A percentile compares a stretch with the other conserved stretches of the same genome.
Conservation (phyloP, 225 moss, liverwort and hornwort genomes). For the Physcomitrellopsis africana region DNA sequence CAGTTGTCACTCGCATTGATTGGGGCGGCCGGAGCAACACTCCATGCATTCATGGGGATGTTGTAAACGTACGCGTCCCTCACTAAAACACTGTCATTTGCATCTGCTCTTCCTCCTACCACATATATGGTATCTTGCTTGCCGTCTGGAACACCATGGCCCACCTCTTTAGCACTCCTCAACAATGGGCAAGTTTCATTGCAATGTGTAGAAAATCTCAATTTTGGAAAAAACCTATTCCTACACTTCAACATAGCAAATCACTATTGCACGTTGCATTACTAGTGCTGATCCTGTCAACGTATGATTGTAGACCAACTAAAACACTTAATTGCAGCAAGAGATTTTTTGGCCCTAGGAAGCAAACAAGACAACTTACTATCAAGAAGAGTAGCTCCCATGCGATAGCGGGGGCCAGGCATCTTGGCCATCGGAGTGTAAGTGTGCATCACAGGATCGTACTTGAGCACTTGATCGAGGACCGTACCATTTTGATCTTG, state of each 20-base stretch:
- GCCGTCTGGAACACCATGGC: conserved; percentile 37
- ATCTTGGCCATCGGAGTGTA: conserved; percentile 57
- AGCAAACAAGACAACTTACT: conserved; percentile 52
- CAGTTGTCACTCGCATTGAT: conserved; percentile 68
- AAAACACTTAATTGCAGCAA: conserved; percentile 6
- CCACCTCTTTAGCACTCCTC: not conserved
- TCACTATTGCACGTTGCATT: not conserved
- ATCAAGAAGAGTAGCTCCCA: conserved; percentile 67
- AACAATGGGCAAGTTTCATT: not conserved
- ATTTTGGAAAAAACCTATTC: too few species aligned
- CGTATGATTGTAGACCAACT: not conserved
- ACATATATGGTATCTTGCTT: conserved; percentile 74
- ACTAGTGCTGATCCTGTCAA: not conserved
- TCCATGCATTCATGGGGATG: conserved; percentile 56
- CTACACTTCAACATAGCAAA: too few species aligned
- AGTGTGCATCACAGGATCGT: conserved; percentile 70
- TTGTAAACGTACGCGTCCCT: conserved; percentile 59
- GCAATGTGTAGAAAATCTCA: too few species aligned
- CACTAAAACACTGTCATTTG: conserved; percentile 23
- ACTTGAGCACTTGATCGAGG: conserved; percentile 52
- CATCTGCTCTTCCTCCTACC: conserved; percentile 66
- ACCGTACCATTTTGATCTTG: conserved; percentile 46
- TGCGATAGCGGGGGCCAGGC: conserved; percentile 75
- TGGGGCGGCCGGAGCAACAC: conserved; percentile 49
- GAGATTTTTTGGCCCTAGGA: not conserved